Percentiles rank a stretch among this genome's conserved stretches.
phyloP scores from a whole-genome alignment of 371 early-diverging fungal genomes.

The Mucor lusitanicus region DNA sequence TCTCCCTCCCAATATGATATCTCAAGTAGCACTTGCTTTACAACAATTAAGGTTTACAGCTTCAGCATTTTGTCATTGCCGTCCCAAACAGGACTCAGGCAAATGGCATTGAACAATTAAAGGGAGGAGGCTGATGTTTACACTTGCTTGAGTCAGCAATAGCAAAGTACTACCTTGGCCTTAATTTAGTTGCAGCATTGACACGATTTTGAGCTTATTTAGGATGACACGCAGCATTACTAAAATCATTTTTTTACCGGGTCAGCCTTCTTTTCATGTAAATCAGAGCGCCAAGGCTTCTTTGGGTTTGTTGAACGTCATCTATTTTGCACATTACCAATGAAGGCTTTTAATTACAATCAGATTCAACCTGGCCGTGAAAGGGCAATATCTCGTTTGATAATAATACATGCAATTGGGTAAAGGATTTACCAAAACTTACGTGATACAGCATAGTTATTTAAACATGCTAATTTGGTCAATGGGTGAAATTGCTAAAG shows the following conservation, averaged over 20 bases:
- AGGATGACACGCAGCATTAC: neutral
- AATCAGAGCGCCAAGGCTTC: too few species aligned
- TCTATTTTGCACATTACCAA: too few species aligned
- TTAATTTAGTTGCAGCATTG: neutral
- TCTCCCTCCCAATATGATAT: neutral
- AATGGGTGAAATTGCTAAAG: too few species aligned
- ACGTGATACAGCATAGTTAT: too few species aligned
- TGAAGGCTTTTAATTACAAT: too few species aligned
- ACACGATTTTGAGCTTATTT: neutral
- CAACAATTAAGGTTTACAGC: neutral
- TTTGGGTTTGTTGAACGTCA: too few species aligned
- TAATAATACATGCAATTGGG: too few species aligned
- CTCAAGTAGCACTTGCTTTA: neutral
- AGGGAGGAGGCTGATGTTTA: neutral
- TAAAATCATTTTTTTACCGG: neutral
- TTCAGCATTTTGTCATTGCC: neutral
- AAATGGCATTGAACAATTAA: neutral
- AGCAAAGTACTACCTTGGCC: neutral
- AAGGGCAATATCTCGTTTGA: too few species aligned
- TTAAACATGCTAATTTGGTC: too few species aligned
- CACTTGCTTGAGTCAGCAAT: neutral
- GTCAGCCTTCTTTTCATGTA: too few species aligned
- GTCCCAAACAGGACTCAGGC: neutral
- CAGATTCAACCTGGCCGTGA: too few species aligned
- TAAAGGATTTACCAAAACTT: too few species aligned